These are phyloP conservation scores for Trametopsis cervina DNA, from an alignment of 768 basidiomycete genomes.

Conservation along the genomic window DNA sequence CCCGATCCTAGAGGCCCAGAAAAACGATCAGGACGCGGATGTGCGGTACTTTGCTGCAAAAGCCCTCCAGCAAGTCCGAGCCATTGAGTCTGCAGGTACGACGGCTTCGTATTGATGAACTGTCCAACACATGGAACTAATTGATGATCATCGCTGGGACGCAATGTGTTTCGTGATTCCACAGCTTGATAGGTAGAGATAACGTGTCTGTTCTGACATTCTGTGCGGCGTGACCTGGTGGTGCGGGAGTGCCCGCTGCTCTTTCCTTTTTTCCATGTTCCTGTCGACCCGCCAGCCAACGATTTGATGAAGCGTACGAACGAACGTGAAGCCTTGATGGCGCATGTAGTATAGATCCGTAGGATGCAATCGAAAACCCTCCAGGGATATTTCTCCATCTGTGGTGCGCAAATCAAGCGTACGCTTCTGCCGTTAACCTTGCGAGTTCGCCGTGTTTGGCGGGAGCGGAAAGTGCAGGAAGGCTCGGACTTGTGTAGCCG, in stretches of 20 bases:
- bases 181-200: too few species aligned
- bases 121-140: neutral
- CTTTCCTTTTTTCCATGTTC: too few species aligned
- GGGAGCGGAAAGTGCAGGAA: too few species aligned
- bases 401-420: too few species aligned
- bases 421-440: too few species aligned
- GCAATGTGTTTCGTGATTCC: neutral
- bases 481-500: too few species aligned
- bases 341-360: neutral
- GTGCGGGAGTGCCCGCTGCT: too few species aligned
- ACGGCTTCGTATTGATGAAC: neutral
- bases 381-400: too few species aligned
- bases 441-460: too few species aligned
- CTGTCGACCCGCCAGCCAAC: neutral
- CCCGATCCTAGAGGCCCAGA: slow-evolving; percentile 81
- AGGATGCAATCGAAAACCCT: too few species aligned
- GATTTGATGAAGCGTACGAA: neutral
- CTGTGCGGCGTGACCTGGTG: too few species aligned
- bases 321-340: neutral
- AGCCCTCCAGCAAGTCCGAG: slow-evolving; percentile 57
- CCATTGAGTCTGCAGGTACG: slow-evolving; percentile 34
- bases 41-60: slow-evolving; percentile 90
- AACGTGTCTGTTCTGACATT: too few species aligned
- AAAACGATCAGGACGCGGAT: slow-evolving; percentile 89
- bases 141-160: neutral